Evolutionary conservation across 1,284 basidiomycete genomes (phyloP), one percentile per base, ranked within the genome.

Genomic region (Caloboletus inedulis): DNA sequence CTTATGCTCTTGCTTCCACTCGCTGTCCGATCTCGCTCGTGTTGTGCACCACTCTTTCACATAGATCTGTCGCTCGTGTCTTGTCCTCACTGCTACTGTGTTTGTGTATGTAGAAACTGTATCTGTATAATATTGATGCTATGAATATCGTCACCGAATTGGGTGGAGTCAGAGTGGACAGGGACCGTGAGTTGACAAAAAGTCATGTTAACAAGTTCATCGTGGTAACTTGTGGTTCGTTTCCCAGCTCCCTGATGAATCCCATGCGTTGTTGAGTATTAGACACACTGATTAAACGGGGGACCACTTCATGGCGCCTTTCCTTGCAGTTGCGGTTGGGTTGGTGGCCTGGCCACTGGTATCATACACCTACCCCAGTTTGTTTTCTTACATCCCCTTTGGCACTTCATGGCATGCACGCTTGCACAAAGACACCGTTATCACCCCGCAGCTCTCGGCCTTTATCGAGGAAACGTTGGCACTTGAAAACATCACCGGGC

Each of bases 401-500:
- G 19, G 13, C 19, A 23, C 27, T 29, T 23, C 23, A 23, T 23
- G 23, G 23, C 31, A 29, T 16, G 13, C 4, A 9, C 19, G 1
- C 29, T 3, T 34, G 18, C 33, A 49, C 25, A 27, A 23, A 12
- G 33, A 47, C 19, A 33, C 21, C 16, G 36, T 60, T 18, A 60
- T 65, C 53, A 57, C 52, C 0, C 52, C 61, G 9, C 52, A 53
- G 25, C 53, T 65, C 36, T 55, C 50, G 13, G 34, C 41, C 27
- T 60, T 58, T 34, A 60, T 68, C 47, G 52, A 61, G 23, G 31
- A 52, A 12, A 60, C 48, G 1, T 39, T 64, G 37, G 43, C 51
- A 5, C 43, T 49, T 2, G 60, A 59, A 33, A 62, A 58, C 42
- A 58, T 66, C 43, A 58, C 55, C 10, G 65, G 66, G 7, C 44